A percentile compares a stretch with the other conserved stretches of the same genome.
These are phyloP conservation scores for Malassezia japonica DNA, from an alignment of 1,284 basidiomycete genomes.

Conservation along the genomic window DNA sequence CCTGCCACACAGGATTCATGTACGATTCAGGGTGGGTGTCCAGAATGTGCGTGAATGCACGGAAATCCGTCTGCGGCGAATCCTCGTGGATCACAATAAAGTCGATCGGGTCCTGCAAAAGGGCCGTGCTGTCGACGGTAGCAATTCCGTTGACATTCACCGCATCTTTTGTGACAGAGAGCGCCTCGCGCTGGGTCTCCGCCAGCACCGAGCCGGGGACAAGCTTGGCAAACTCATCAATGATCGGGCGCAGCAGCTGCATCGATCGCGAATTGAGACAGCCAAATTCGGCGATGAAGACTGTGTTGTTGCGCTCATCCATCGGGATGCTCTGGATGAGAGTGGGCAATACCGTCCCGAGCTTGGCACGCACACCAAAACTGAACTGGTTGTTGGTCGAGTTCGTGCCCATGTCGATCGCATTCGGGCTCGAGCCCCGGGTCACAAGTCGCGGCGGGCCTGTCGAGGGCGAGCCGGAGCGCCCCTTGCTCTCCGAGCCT, in stretches of 20 bases:
- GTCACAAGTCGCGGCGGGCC: too few species aligned
- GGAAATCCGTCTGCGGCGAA: conserved; percentile 42
- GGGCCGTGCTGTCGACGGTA: not conserved
- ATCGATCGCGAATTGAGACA: conserved; percentile 45
- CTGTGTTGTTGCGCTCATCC: conserved; percentile 7
- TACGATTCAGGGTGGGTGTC: conserved; percentile 41
- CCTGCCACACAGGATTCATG: conserved; percentile 40
- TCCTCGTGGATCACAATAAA: conserved; percentile 49
- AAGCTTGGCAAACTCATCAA: conserved; percentile 35
- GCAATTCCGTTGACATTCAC: conserved; percentile 1
- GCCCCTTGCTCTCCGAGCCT: not conserved
- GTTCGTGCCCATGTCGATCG: not conserved
- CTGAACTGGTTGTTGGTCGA: conserved; percentile 33
- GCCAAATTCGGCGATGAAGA: conserved; percentile 49
- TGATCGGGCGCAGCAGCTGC: conserved; percentile 41
- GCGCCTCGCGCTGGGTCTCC: not conserved
- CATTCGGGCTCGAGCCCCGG: not conserved
- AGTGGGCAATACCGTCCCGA: conserved; percentile 34
- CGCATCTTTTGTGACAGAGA: not conserved
- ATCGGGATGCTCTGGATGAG: conserved; percentile 35
- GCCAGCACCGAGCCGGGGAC: too few species aligned
- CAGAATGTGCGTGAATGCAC: conserved; percentile 36
- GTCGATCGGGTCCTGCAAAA: conserved; percentile 18
- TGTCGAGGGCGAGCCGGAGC: too few species aligned
- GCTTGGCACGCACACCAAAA: conserved; percentile 39